Base-by-base conservation (phyloP, 768 basidiomycete genomes). In the Termitomyces titanicus region DNA sequence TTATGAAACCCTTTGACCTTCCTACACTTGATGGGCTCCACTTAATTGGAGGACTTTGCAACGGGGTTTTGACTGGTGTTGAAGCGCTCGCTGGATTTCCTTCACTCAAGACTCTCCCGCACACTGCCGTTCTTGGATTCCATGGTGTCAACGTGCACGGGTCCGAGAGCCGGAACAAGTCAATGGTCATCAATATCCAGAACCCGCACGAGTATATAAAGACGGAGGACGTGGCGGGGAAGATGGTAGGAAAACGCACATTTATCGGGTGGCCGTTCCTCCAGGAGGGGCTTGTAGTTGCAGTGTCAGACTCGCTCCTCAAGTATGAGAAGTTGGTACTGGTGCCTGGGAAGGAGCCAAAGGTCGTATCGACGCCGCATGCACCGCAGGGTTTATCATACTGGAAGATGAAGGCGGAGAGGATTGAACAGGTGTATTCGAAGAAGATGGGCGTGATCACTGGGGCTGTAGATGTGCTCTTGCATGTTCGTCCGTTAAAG, bases 61-160 rank as follows among this genome's bases (percentile, higher is more conserved):
- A 94, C 25, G 95, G 96, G 17, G 95, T 94, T 10, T 82, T 84
- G 53, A 84, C 95, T 10, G 96, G 96, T 47, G 80, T 82, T 5
- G 79, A 86, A 34, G 92, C 94, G 6, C 78, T 98, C 6, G 94
- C 97, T 0, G 97, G 97, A 10, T 99, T 99, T 81, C 96, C 97
- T 0, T 96, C 97, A 1, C 79, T 98, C 29, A 82, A 95, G 57
- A 97, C 95, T 0, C 78, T 98, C 8, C 91, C 90, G 0, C 81
- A 93, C 64, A 83, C 81, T 0, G 85, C 88, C 11, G 73, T 76
- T 22, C 76, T 98, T 22, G 94, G 87, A 15, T 80, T 84, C 70
- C 96, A 98, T 64, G 84, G 88, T 20, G 94, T 98, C 62, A 97
- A 94, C 66, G 86, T 98, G 12, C 96, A 98, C 68, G 92, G 92